Base-by-base conservation (phyloP, 2,329 filamentous ascomycete species). In the Grosmannia serpens region DNA sequence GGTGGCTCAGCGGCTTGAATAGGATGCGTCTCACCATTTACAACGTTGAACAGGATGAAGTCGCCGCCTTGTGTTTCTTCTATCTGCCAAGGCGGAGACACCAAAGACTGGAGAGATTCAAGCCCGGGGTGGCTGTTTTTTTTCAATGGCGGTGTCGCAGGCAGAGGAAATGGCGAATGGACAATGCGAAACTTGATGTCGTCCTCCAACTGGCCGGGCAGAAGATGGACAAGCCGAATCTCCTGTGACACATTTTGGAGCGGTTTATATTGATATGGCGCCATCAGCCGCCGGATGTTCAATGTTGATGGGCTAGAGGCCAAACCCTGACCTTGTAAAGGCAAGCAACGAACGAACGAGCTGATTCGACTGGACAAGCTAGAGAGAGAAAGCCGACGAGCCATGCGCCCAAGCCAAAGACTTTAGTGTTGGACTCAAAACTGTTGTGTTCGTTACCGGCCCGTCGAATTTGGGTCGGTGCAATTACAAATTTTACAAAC, bases 31-130 rank as follows among this genome's bases (percentile, higher is more conserved):
- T 56, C 29, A 6, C 55, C 55, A 6, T 44, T 56, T n/a, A 41
- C 55, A n/a, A 56, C 26, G 50, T 56, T 38, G 46, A 56, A 56
- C 44, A 56, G 31, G 31, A 56, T 56, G 26, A 50, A 56, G 31
- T 56, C 31, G 24, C 55, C 55, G 55, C 46, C n/a, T 51, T 56
- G 44, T 41, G 55, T 56, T 33, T 56, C 55, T 35, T 56, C 55
- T 17, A 56, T 41, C 31, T 51, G 26, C 55, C 55, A 56, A 9
- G 46, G 55, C 22, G 29, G 29, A n/a, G 46, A 22, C 46, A 56
- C 55, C 29, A 51, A n/a, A 26, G 29, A 26, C 5, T 20, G 29
- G 29, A 56, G 55, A 24, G 44, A 38, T 22, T 56, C 55, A 24
- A 56, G 46, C 46, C 50, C 31, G 31, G 31, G 46, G 22, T 17